Conservation (phyloP, 306 rosid genomes). For the Trifolium dubium region DNA sequence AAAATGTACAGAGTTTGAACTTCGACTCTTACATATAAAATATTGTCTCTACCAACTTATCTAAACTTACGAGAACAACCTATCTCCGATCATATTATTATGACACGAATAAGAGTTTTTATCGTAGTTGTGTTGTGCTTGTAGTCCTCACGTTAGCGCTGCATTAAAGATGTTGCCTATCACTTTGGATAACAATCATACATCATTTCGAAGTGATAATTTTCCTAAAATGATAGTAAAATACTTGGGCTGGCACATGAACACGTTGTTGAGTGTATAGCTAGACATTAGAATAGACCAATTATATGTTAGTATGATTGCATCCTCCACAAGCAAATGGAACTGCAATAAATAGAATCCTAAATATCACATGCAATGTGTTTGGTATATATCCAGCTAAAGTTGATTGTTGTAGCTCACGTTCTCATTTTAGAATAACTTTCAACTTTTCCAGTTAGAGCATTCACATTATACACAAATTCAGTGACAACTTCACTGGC, state of each 20-base stretch:
- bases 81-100: background rate
- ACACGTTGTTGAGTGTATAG: background rate
- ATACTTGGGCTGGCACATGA: background rate
- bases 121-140: background rate
- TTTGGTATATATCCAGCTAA: background rate
- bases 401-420: background rate
- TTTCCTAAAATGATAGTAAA: background rate
- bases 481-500: constrained; percentile 9
- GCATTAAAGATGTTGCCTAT: constrained; percentile 61
- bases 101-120: background rate
- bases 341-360: constrained; percentile 23
- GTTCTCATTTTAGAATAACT: background rate
- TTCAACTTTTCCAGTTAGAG: background rate
- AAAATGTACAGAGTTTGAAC: too few relatives aligned
- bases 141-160: constrained; percentile 52
- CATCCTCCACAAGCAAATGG: background rate
- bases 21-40: too few relatives aligned
- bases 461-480: background rate
- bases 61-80: too few relatives aligned
- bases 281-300: background rate
- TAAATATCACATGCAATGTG: constrained; percentile 6
- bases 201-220: constrained; percentile 60
- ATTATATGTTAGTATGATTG: background rate
- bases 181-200: constrained; percentile 67
- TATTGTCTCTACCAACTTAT: too few relatives aligned